A percentile compares a stretch with the other conserved stretches of the same genome.
Evolutionary conservation across 2,329 filamentous ascomycete species (phyloP).

Genomic region (Epichloe sylvatica): DNA sequence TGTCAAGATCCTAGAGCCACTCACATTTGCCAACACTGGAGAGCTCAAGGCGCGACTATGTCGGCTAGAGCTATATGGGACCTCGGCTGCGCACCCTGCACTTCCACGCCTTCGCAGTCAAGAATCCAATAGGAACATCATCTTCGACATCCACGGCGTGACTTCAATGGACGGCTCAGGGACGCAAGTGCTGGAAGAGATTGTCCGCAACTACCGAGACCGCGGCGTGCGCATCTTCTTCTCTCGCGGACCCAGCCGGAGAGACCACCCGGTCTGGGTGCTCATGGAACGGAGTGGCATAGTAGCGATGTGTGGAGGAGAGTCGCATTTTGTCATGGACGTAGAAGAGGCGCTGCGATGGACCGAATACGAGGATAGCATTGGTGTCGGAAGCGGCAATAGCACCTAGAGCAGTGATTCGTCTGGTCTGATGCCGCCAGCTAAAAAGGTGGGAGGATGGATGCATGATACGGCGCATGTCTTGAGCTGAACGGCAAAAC

Average conservation of each 20-base stretch:
- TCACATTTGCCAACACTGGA: constrained; percentile 95
- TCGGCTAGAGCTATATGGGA: constrained; percentile 83
- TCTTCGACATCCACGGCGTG: constrained; percentile 97
- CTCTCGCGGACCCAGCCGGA: constrained; percentile 37
- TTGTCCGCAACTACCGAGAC: constrained; percentile 67
- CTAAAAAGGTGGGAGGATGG: neutral
- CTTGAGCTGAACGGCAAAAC: too few species aligned
- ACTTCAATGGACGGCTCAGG: constrained; percentile 88
- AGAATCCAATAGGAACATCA: constrained; percentile 81
- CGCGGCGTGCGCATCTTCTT: constrained; percentile 68
- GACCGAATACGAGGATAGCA: constrained; percentile 56
- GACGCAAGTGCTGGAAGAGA: constrained; percentile 80
- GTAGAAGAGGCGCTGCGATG: constrained; percentile 74
- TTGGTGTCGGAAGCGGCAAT: constrained; percentile 13
- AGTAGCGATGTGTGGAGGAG: constrained; percentile 66
- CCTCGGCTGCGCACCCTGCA: constrained; percentile 68
- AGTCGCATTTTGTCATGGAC: constrained; percentile 62
- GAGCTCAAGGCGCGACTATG: constrained; percentile 73
- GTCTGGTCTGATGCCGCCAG: neutral
- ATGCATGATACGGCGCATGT: constrained; percentile 1
- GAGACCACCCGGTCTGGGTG: constrained; percentile 46
- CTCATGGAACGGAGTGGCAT: constrained; percentile 72
- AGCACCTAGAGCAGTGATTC: neutral
- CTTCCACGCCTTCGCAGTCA: constrained; percentile 62
- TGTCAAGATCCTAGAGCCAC: constrained; percentile 90